Evolutionary conservation across 345 rosid species (phyloP).

Genomic region (Cardamine chenopodiifolia): DNA sequence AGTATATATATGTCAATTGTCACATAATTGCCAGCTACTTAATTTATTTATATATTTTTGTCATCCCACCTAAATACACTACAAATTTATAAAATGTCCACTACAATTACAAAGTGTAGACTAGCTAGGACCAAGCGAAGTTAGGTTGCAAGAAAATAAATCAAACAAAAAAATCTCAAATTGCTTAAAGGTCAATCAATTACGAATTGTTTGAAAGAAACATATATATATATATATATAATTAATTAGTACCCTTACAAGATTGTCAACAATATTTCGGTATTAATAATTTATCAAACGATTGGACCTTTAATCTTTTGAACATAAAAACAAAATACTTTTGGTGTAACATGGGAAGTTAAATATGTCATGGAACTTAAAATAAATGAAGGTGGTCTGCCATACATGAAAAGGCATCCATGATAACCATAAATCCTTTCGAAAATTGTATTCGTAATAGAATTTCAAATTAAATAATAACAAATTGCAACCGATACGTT

Average conservation of each 20-base stretch:
- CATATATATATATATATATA: neutral
- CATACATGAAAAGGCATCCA: constrained; percentile 31
- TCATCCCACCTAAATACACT: neutral
- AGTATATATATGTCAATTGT: no score
- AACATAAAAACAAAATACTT: constrained; percentile 29
- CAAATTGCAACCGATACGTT: constrained; percentile 5
- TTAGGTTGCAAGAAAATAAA: neutral
- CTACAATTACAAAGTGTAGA: neutral
- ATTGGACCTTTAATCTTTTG: constrained; percentile 20
- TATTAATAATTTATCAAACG: constrained; percentile 1
- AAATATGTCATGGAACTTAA: constrained; percentile 23
- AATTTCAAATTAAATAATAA: neutral
- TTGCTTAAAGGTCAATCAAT: neutral
- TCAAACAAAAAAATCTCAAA: neutral
- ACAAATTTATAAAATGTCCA: neutral
- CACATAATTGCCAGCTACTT: neutral
- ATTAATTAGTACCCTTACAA: neutral
- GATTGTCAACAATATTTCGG: constrained; percentile 9
- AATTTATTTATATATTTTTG: no score
- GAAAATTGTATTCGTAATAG: neutral
- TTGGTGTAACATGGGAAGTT: constrained; percentile 29
- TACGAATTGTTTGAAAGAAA: neutral
- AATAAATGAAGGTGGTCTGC: constrained; percentile 40
- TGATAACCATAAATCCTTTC: constrained; percentile 18
- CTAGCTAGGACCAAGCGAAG: constrained; percentile 11